These are phyloP conservation scores for Perkinsus olseni DNA, from an alignment of 169 alveolate species.

Conservation along the genomic window DNA sequence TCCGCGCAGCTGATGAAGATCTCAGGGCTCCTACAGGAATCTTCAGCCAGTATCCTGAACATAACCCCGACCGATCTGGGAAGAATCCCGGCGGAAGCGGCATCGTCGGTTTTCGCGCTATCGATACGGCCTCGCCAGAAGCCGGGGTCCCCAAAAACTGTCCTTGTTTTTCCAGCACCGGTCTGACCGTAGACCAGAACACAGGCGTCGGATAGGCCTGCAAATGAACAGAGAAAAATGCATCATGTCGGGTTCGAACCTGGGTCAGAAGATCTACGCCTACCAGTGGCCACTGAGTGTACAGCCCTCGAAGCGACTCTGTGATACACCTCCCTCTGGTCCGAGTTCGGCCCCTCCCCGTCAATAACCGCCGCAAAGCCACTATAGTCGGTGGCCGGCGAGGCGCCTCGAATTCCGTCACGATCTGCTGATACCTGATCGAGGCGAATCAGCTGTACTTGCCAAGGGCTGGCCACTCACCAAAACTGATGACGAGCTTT, in stretches of 20 bases:
- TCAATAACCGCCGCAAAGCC: too few relatives aligned
- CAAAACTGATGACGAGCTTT: too few relatives aligned
- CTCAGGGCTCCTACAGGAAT: neutral
- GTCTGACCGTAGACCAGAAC: neutral
- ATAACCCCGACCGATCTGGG: neutral
- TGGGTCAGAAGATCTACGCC: neutral
- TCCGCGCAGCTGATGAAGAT: neutral
- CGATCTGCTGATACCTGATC: too few relatives aligned
- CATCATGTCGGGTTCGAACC: neutral
- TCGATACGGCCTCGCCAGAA: neutral
- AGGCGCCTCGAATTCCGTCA: too few relatives aligned
- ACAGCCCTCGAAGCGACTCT: neutral
- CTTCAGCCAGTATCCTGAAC: neutral
- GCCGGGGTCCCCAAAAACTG: neutral
- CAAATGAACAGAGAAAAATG: neutral
- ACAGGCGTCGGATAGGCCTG: neutral
- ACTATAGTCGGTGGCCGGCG: too few relatives aligned
- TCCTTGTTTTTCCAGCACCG: neutral
- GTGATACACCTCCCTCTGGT: too few relatives aligned
- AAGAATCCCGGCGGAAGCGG: neutral
- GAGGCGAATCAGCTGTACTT: too few relatives aligned
- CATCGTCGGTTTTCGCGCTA: neutral
- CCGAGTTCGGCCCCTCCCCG: too few relatives aligned
- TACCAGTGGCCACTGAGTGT: neutral
- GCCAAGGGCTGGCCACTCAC: too few relatives aligned